Conservation (phyloP, 306 rosid genomes). For the Oxytropis ochrocephala region DNA sequence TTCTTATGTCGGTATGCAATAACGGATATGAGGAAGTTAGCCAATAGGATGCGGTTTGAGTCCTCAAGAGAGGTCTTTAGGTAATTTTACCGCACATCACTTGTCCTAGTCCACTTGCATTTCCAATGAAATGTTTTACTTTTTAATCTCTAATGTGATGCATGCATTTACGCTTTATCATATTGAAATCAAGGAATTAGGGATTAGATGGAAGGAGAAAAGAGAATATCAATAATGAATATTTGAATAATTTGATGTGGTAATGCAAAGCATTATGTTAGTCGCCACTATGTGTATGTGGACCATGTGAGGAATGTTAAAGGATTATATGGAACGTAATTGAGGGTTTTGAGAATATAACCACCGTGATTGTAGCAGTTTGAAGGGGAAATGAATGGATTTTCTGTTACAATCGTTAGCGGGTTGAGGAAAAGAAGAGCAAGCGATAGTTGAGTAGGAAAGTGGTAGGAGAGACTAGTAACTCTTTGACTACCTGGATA, state of each 20-base stretch:
- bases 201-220: too few species aligned
- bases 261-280: not conserved
- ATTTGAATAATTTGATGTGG: too few species aligned
- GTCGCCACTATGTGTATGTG: not conserved
- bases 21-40: constrained; percentile 93
- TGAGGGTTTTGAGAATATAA: not conserved
- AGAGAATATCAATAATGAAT: too few species aligned
- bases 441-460: not conserved
- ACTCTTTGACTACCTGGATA: not conserved
- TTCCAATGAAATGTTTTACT: too few species aligned
- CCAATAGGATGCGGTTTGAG: constrained; percentile 86
- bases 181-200: too few species aligned
- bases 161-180: too few species aligned
- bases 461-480: not conserved
- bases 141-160: too few species aligned
- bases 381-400: too few species aligned
- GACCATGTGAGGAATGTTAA: not conserved
- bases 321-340: not conserved
- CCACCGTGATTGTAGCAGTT: not conserved
- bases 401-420: not conserved
- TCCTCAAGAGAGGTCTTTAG: constrained; percentile 94
- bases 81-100: constrained; percentile 33
- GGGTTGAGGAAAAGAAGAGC: not conserved
- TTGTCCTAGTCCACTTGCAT: not conserved
- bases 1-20: constrained; percentile 56